Evolutionary conservation across 805 yeast species (phyloP), one percentile per base, ranked within the genome.

Genomic region (Starmerella roubikii): DNA sequence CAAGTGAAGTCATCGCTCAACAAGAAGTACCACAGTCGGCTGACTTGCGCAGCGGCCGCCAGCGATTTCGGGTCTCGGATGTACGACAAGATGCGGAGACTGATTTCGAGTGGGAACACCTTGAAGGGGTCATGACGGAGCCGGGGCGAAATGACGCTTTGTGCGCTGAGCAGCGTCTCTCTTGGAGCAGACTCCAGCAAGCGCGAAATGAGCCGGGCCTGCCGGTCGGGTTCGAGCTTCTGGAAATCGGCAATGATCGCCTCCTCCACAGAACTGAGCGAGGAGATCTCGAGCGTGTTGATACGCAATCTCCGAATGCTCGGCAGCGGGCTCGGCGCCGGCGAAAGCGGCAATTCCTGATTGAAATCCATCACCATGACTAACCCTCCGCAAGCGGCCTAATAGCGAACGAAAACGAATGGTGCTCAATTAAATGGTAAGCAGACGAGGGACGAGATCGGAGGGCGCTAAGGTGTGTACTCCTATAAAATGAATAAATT

Each of bases 41-140:
- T 80, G 2, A 88, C 97, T 55, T 81, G 93, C 0, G 95, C 88
- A 0, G 96, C 94, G 45, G 79, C 78, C 52, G 96, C 88, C 31
- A 88, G 67, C 10, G 94, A 78, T 42, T 73, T 74, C 59, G 67
- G 65, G 42, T 95, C 91, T 55, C 83, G 94, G 48, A 88, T 61
- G 58, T 81, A 84, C 46, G 93, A 78, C 28, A 88, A 63, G 28
- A 88, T 78, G 54, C 83, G 82, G 39, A 85, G 67, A 2, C 93
- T 74, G 32, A 88, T 60, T 54, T 91, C 97, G 45, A 71, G 68
- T 1, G 98, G 98, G 35, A 88, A 53, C 30, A 59, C 54, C 32
- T 60, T 65, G 37, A 64, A 63, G 24, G 68, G 68, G 41, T 64
- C 68, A 28, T 54, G 55, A 29, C 59, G 53, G 15, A 64, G 52